Conservation (phyloP, 2,329 filamentous ascomycete species). For the Thermomyces lanuginosus region DNA sequence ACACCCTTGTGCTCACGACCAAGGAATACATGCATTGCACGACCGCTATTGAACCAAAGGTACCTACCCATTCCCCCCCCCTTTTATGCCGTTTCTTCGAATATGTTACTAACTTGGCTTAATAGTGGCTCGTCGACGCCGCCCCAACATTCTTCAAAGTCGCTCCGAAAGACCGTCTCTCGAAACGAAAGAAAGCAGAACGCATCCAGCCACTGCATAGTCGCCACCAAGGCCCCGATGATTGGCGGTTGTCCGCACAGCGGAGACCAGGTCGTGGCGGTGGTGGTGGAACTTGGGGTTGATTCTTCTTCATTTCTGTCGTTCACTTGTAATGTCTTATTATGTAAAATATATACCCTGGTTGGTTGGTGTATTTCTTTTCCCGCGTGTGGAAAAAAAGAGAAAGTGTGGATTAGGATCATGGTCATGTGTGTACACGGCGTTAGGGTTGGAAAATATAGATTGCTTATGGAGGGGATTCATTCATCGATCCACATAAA, state of each 20-base stretch:
- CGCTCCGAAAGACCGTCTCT: slow-evolving; percentile 67
- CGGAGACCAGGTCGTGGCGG: slow-evolving; percentile 68
- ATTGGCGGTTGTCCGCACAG: slow-evolving; percentile 87
- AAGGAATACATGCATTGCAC: slow-evolving; percentile 98
- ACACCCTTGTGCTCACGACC: slow-evolving; percentile 38
- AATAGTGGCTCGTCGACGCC: slow-evolving; percentile 64
- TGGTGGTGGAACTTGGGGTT: slow-evolving; percentile 81
- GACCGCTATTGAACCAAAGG: slow-evolving; percentile 79
- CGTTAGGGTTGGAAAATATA: too few species aligned
- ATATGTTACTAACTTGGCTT: slow-evolving; percentile 4
- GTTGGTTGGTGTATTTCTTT: too few species aligned
- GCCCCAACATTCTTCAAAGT: slow-evolving; percentile 99
- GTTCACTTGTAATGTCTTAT: too few species aligned
- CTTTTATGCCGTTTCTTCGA: not conserved
- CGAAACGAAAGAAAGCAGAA: slow-evolving; percentile 85
- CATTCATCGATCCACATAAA: too few species aligned
- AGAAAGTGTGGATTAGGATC: too few species aligned
- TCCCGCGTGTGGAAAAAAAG: too few species aligned
- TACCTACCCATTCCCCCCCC: slow-evolving; percentile 15
- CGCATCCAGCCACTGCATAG: slow-evolving; percentile 91
- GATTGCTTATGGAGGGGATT: too few species aligned
- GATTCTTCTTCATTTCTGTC: too few species aligned
- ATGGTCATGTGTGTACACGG: too few species aligned
- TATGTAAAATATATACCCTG: too few species aligned
- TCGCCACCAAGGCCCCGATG: slow-evolving; percentile 78